A percentile compares a stretch with the other conserved stretches of the same genome.
Evolutionary conservation across 352 stramenopile genomes (phyloP).

Genomic region (Phytophthora europaea): DNA sequence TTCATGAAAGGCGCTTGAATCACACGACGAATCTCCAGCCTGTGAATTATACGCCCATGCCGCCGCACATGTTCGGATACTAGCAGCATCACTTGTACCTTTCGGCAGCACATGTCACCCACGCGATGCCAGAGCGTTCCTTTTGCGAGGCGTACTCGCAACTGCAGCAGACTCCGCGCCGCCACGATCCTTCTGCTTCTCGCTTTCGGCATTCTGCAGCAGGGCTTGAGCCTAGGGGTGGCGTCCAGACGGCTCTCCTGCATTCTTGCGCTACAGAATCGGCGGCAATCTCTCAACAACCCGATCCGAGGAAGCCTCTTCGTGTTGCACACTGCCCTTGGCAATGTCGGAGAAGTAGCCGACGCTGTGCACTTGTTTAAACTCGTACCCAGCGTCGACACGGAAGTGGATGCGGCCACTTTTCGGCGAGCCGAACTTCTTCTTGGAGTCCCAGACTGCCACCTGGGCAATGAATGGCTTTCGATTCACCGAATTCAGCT

Average conservation of each 20-base stretch:
- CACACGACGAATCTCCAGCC: too few species aligned
- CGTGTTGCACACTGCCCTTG: constrained; percentile 13
- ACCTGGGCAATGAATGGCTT: constrained; percentile 9
- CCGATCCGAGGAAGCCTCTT: not conserved
- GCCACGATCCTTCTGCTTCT: not conserved
- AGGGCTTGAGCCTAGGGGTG: constrained; percentile 9
- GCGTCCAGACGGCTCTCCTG: not conserved
- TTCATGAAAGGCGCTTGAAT: too few species aligned
- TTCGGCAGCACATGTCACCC: not conserved
- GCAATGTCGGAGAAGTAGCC: constrained; percentile 18
- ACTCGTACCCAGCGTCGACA: constrained; percentile 9
- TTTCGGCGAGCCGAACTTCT: constrained; percentile 7
- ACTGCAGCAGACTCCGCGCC: too few species aligned
- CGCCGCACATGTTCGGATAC: too few species aligned
- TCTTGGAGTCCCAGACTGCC: constrained; percentile 7
- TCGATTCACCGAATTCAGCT: constrained; percentile 6
- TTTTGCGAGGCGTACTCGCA: not conserved
- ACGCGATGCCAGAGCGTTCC: not conserved
- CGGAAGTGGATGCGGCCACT: constrained; percentile 7
- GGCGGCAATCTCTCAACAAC: not conserved
- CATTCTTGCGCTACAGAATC: constrained; percentile 7
- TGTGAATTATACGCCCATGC: too few species aligned
- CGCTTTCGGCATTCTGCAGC: not conserved
- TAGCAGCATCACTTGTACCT: not conserved
- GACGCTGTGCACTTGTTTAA: constrained; percentile 21